Evolutionary conservation across 148 eudicot species (phyloP).

Genomic region (Arbutus unedo): DNA sequence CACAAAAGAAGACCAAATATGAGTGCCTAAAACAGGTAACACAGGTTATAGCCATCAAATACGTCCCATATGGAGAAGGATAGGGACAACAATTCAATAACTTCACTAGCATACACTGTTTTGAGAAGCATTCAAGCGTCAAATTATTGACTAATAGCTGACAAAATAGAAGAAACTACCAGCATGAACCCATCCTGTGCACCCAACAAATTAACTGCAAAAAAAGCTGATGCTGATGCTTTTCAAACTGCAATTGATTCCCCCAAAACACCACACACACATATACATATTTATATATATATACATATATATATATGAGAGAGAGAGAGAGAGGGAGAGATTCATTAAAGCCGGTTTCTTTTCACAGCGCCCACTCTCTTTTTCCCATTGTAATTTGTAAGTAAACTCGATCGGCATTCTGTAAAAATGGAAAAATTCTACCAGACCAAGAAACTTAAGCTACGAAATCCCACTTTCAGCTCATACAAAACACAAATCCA

Average conservation of each 20-base stretch:
- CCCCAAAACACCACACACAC: background rate
- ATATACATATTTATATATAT: background rate
- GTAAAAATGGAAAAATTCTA: background rate
- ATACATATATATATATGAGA: background rate
- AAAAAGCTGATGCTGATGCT: background rate
- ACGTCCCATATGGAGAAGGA: background rate
- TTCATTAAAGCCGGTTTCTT: background rate
- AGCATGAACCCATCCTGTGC: background rate
- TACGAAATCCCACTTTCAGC: background rate
- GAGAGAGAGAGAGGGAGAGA: background rate
- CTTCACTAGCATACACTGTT: background rate
- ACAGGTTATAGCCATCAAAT: background rate
- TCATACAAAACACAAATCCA: background rate
- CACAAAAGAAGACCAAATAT: background rate
- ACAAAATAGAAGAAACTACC: background rate
- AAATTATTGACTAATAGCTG: background rate
- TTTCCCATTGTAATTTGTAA: background rate
- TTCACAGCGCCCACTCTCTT: background rate
- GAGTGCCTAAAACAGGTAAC: constrained; percentile 6
- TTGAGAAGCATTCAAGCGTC: background rate
- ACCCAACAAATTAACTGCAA: background rate
- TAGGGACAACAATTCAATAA: background rate
- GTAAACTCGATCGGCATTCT: background rate
- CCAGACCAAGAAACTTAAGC: background rate
- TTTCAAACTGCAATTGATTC: background rate